Base-by-base conservation (phyloP, 1,284 basidiomycete genomes). In the Melampsora americana region DNA sequence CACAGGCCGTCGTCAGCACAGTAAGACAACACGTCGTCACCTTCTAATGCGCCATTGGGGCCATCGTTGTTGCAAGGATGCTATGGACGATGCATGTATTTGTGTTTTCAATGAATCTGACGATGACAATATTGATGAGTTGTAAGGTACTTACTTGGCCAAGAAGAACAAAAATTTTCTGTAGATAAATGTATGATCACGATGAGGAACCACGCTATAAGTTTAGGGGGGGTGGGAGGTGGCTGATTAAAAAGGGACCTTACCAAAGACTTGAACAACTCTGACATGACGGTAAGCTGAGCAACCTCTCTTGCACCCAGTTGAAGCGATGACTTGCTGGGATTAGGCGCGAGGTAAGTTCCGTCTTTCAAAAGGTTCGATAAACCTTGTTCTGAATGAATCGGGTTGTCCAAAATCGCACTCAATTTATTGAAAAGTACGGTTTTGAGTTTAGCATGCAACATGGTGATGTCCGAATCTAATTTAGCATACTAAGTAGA, bases 191-290 rank as follows among this genome's bases (percentile, higher is more conserved):
- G n/a, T 30, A 23, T 30, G 44, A 28, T 4, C 3, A 26, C 46
- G 62, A 50, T 18, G 20, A 62, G 35, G 16, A 44, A 14, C n/a
- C 53, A 7, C 7, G 53, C 9, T 5, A 23, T 23, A 9, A 59
- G 53, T 18, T 59, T 18, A 59, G n/a, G n/a, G 53, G 5, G 30
- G 16, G 32, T 30, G 23, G 32, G 12, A 59, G 11, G n/a, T 14
- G 23, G 26, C 30, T 14, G 53, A 59, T 18, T 28, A 39, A 26
- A 20, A 20, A 66, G 50, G 20, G 42, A 12, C 30, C 66, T 53
- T 20, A 76, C 74, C 46, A 76, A 65, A 20, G 74, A 76, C 67
- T 76, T 76, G 53, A 76, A 76, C 28, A 69, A 50, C 60, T 76
- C 74, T 35, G 66, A 76, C 11, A 76, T 62, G 35, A 76, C 67